phyloP scores from a whole-genome alignment of 257 asterid species.

The Solanum ossicruentum region DNA sequence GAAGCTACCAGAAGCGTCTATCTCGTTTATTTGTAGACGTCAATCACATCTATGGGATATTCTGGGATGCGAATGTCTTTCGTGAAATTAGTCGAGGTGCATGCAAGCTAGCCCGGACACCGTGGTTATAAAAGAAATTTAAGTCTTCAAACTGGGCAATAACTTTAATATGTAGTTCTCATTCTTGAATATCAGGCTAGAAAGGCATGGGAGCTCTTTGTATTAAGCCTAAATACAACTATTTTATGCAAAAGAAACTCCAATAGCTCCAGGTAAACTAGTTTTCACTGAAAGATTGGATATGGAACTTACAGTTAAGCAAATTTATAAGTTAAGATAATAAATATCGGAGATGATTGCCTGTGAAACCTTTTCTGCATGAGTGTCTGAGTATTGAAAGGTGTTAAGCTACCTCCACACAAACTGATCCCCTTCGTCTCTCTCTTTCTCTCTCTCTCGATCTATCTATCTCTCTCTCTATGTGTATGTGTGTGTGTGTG shows the following conservation, averaged over 20 bases:
- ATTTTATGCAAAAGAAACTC: background rate
- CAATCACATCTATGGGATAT: background rate
- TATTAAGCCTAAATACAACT: background rate
- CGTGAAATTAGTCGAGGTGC: background rate
- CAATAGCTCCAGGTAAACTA: background rate
- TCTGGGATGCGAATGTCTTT: background rate
- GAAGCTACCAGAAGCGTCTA: background rate
- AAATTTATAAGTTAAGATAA: background rate
- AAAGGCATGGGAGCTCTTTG: background rate
- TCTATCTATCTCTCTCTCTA: background rate
- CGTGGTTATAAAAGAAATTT: background rate
- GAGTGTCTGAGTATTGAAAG: background rate
- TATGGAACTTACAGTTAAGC: background rate
- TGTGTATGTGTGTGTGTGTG: background rate
- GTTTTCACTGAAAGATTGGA: background rate
- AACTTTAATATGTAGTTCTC: background rate
- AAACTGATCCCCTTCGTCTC: background rate
- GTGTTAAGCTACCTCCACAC: background rate
- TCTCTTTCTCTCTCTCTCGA: background rate
- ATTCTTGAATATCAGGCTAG: background rate
- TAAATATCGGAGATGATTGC: background rate
- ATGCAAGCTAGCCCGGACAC: background rate
- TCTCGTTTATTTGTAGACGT: background rate
- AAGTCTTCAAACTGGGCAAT: background rate
- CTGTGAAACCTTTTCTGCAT: background rate